phyloP scores from a whole-genome alignment of 768 basidiomycete genomes.

The Gelatoporia subvermispora region DNA sequence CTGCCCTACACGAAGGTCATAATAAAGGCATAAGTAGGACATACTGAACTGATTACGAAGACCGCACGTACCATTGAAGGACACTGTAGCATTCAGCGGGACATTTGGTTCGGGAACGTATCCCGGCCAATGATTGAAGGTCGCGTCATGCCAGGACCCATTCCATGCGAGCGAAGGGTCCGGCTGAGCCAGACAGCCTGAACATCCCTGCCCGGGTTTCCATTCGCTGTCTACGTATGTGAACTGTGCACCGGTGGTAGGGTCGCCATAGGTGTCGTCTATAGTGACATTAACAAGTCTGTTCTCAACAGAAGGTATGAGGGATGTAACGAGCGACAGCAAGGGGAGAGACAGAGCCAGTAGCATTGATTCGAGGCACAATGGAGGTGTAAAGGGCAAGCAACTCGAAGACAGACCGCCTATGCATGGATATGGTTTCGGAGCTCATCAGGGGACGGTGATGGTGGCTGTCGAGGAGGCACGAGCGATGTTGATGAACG shows the following conservation, averaged over 20 bases:
- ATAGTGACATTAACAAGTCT: neutral
- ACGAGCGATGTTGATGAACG: too few species aligned
- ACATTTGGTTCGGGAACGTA: conserved; percentile 6
- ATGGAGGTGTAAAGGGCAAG: too few species aligned
- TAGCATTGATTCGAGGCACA: too few species aligned
- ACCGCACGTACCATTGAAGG: conserved; percentile 32
- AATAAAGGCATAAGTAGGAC: neutral
- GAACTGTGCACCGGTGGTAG: neutral
- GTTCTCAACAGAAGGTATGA: too few species aligned
- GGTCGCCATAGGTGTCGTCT: conserved; percentile 4
- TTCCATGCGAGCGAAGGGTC: neutral
- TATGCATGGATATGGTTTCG: too few species aligned
- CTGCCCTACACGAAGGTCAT: conserved; percentile 23
- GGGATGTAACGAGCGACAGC: too few species aligned
- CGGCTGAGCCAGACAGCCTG: conserved; percentile 3
- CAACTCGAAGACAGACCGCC: too few species aligned
- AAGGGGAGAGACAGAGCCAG: too few species aligned
- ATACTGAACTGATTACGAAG: neutral
- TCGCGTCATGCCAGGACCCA: conserved; percentile 11
- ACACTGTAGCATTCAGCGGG: conserved; percentile 23
- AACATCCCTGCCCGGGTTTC: conserved; percentile 4
- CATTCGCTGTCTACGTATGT: neutral
- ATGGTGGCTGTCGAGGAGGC: too few species aligned
- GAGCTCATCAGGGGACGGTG: too few species aligned
- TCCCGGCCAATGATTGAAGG: conserved; percentile 2